Percentiles rank a stretch among this genome's conserved stretches.
These are phyloP conservation scores for Yarrowia sp. DNA, from an alignment of 805 yeast species.

Conservation along the genomic window DNA sequence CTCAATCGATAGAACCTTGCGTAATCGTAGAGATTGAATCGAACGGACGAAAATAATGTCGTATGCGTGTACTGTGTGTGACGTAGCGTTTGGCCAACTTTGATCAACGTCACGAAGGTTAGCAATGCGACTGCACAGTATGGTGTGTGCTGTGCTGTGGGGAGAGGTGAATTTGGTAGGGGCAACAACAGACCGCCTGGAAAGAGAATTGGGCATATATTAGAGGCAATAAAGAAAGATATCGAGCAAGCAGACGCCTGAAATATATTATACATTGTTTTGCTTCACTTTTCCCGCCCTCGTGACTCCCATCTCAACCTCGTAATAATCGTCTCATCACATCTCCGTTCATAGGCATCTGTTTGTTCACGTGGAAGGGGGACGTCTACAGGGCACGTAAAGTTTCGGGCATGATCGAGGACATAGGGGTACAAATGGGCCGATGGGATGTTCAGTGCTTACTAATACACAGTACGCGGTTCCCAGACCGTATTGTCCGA, in stretches of 20 bases:
- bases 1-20: conserved; percentile 1
- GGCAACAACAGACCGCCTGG: background rate
- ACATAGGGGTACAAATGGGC: background rate
- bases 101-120: conserved; percentile 31
- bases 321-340: conserved; percentile 10
- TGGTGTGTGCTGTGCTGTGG: conserved; percentile 20
- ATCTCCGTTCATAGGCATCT: conserved; percentile 3
- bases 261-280: no score
- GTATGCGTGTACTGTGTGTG: conserved; percentile 37
- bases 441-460: background rate
- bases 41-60: conserved; percentile 21
- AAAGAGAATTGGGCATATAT: background rate
- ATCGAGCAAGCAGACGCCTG: no score
- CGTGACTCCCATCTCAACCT: no score
- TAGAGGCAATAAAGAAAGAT: background rate
- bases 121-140: conserved; percentile 14
- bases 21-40: background rate
- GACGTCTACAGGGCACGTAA: conserved; percentile 8
- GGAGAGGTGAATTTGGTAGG: conserved; percentile 25
- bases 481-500: no score
- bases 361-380: conserved; percentile 34
- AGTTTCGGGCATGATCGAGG: background rate
- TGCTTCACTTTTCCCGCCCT: no score
- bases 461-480: background rate
- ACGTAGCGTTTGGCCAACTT: conserved; percentile 37